Evolutionary conservation across 768 basidiomycete genomes (phyloP), one percentile per base, ranked within the genome.

Genomic region (Auricularia cornea): DNA sequence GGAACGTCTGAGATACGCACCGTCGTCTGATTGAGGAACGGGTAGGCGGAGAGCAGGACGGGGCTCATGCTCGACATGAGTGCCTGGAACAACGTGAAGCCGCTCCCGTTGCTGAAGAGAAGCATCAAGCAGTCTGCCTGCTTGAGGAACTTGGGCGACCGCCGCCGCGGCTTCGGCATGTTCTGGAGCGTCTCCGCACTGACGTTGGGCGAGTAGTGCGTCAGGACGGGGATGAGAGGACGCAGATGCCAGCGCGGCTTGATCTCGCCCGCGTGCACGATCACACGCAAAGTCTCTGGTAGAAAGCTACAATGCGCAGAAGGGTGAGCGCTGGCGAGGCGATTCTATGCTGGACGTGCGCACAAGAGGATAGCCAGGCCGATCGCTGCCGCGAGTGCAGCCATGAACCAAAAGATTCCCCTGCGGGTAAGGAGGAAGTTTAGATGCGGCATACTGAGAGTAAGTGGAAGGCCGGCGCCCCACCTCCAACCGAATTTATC

Each of bases 401-500:
- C 78, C 12, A 85, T 72, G 69, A 86, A 85, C 84, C 84, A 86
- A 67, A 86, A 86, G 4, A 86, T 83, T 10, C 85, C 79, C 66
- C 83, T 84, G 54, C 65, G 48, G n/a, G n/a, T n/a, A 65, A 48
- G 18, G 38, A 48, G 20, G 20, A 23, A 18, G 12, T 10, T 48
- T 48, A 48, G 20, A 20, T 48, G 8, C 16, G 16, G 10, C 3
- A 18, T 23, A 16, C 23, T 48, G 12, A 18, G 11, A 20, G 5
- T 23, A 5, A 12, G 44, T 6, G 11, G 11, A 20, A 38, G 8
- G 2, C 8, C 35, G 16, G 35, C 3, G 6, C 66, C 71, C 60
- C 56, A 84, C 84, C 84, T 82, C 87, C 88, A 90, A 18, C 90
- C 90, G 1, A 88, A 70, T 11, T 74, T 73, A 59, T 82, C 79